Evolutionary conservation across 2,329 filamentous ascomycete species (phyloP).

Genomic region (Pseudogymnoascus sp.): DNA sequence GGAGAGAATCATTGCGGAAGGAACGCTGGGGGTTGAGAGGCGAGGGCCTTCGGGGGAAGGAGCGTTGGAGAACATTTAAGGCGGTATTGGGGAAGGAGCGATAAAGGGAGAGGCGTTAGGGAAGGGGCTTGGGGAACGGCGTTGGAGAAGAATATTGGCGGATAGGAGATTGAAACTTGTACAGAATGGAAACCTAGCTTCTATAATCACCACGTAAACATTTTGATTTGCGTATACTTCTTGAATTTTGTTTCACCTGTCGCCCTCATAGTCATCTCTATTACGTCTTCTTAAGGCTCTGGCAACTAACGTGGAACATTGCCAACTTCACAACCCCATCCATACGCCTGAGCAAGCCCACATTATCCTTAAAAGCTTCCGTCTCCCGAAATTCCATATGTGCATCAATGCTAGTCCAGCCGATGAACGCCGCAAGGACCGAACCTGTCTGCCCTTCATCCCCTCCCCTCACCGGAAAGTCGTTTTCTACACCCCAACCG

Average conservation of each 20-base stretch:
- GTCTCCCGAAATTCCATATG: conserved; percentile 31
- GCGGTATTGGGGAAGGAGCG: background rate
- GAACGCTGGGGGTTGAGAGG: background rate
- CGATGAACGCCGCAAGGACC: conserved; percentile 26
- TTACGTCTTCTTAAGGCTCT: background rate
- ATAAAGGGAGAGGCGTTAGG: too few relatives aligned
- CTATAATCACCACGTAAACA: background rate
- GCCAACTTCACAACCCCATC: conserved; percentile 20
- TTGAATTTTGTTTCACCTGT: background rate
- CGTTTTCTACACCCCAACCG: conserved; percentile 28
- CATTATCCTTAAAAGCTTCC: conserved; percentile 29
- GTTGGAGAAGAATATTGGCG: background rate
- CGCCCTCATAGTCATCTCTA: background rate
- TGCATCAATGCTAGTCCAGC: conserved; percentile 32
- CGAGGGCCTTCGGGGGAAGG: too few relatives aligned
- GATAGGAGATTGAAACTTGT: background rate
- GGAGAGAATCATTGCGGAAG: background rate
- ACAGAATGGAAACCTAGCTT: background rate
- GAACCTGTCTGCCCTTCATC: conserved; percentile 23
- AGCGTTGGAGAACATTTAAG: background rate
- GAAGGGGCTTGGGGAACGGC: background rate
- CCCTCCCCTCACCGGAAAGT: conserved; percentile 25
- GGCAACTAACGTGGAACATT: conserved; percentile 19
- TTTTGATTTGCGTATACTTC: background rate
- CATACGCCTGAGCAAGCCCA: conserved; percentile 14